Base-by-base conservation (phyloP, 805 yeast genomes). In the Candida pseudoglaebosa region DNA sequence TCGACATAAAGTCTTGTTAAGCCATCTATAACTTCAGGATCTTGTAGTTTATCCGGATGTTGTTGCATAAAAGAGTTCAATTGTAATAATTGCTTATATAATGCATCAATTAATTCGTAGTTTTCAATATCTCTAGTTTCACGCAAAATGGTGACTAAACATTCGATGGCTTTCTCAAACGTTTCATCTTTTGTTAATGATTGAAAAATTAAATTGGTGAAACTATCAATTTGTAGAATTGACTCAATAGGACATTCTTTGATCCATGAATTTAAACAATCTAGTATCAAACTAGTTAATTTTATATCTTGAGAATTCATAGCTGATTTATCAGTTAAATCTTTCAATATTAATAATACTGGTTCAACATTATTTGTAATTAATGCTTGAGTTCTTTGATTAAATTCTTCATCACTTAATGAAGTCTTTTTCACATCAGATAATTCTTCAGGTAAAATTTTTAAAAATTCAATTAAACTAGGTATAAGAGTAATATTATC, bases 361-460 rank as follows among this genome's bases (percentile, higher is more conserved):
- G 73, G 73, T 39, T 77, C 80, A 1, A 87, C 84, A 49, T 84
- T 88, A 36, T 74, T 63, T 16, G 75, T 69, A 28, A 93, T 73
- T 35, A 91, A 67, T 42, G 76, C 77, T 32, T 70, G 65, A 2
- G 84, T 78, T 53, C 96, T 75, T 1, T 57, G 47, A 39, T 75
- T 71, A 53, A 83, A 84, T 55, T 91, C 96, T 34, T 84, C 90
- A 56, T 85, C 93, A 4, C 88, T 78, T 46, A 91, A 67, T 13
- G 90, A 82, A 1, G 93, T 78, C 42, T 80, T 80, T 48, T 82
- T 84, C 36, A 81, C 78, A 50, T 84, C 95, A 32, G 81, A 62
- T 32, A 89, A 73, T 61, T 93, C 99, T 58, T 93, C 98, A 1
- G 99, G 99, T 40, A 93, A 65, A 37, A 93, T 82, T 56, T 80